phyloP scores from a whole-genome alignment of 441 rosid genomes.

The Oxalis stricta region DNA sequence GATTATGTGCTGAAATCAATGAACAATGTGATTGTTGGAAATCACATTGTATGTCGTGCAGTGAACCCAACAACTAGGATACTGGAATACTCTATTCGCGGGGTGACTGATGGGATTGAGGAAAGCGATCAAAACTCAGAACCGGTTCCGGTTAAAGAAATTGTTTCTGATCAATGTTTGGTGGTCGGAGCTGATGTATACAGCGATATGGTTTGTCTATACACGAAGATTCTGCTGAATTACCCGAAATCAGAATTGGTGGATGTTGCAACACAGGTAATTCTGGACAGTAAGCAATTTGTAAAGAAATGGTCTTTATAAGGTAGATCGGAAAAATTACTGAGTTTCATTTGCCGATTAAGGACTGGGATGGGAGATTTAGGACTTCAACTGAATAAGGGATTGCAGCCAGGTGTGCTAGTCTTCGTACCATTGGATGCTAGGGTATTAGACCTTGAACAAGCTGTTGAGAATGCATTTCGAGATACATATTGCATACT shows the following conservation, averaged over 20 bases:
- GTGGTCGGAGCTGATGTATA: constrained; percentile 39
- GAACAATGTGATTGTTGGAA: constrained; percentile 63
- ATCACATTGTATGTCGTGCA: constrained; percentile 34
- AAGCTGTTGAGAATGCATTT: constrained; percentile 39
- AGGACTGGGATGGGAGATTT: constrained; percentile 20
- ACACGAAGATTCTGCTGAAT: constrained; percentile 34
- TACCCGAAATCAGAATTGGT: constrained; percentile 42
- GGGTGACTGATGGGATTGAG: constrained; percentile 17
- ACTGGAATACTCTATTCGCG: constrained; percentile 60
- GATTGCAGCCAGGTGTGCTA: constrained; percentile 43
- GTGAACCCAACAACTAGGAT: constrained; percentile 51
- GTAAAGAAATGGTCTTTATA: constrained; percentile 58
- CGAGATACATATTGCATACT: constrained; percentile 60
- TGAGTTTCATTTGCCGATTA: constrained; percentile 46
- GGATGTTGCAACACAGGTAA: constrained; percentile 33
- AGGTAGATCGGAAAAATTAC: constrained; percentile 29
- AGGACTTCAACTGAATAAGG: constrained; percentile 12
- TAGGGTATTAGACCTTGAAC: constrained; percentile 52
- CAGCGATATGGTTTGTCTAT: constrained; percentile 36
- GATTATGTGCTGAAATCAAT: constrained; percentile 77
- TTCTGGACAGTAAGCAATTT: constrained; percentile 64
- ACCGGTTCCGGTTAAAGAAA: constrained; percentile 7
- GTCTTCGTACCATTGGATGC: constrained; percentile 48
- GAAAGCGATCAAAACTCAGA: constrained; percentile 13
- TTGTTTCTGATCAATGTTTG: constrained; percentile 3